phyloP scores from a whole-genome alignment of 441 rosid species.

The Arabidopsis lyrata region DNA sequence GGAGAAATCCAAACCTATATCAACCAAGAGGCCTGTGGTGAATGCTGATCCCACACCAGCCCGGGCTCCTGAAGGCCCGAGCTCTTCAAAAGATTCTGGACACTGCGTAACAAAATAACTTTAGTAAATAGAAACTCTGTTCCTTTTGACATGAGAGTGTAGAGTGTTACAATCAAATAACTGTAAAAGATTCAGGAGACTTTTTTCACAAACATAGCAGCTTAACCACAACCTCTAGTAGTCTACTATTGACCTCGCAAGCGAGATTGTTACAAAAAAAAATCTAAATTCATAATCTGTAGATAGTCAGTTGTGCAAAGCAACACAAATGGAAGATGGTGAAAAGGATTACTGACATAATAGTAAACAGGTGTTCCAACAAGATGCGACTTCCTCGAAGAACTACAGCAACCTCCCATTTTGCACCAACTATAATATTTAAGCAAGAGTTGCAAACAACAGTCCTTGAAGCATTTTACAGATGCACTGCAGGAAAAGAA shows the following conservation, averaged over 20 bases:
- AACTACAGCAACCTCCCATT: slow-evolving; percentile 93
- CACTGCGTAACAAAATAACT: slow-evolving; percentile 49
- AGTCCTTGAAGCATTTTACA: neutral
- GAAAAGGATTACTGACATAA: slow-evolving; percentile 59
- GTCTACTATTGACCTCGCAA: neutral
- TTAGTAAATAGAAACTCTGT: slow-evolving; percentile 29
- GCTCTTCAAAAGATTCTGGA: slow-evolving; percentile 59
- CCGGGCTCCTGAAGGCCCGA: slow-evolving; percentile 50
- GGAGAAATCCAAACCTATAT: slow-evolving; percentile 63
- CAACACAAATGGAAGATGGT: slow-evolving; percentile 1
- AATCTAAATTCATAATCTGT: neutral
- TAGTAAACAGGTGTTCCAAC: slow-evolving; percentile 81
- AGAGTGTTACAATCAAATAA: neutral
- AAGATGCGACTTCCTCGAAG: slow-evolving; percentile 74
- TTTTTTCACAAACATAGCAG: slow-evolving; percentile 15
- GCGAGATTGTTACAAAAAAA: neutral
- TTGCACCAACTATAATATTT: slow-evolving; percentile 27
- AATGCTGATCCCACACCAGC: slow-evolving; percentile 49
- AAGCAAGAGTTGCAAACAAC: slow-evolving; percentile 7
- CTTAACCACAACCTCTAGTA: neutral
- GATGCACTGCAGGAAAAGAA: slow-evolving; percentile 12
- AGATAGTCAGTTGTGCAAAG: neutral
- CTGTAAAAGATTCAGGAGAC: neutral
- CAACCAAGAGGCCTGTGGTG: slow-evolving; percentile 57
- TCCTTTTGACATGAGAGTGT: neutral